These are phyloP conservation scores for Dioscorea alata DNA, from an alignment of 106 monocot genomes.

Conservation along the genomic window DNA sequence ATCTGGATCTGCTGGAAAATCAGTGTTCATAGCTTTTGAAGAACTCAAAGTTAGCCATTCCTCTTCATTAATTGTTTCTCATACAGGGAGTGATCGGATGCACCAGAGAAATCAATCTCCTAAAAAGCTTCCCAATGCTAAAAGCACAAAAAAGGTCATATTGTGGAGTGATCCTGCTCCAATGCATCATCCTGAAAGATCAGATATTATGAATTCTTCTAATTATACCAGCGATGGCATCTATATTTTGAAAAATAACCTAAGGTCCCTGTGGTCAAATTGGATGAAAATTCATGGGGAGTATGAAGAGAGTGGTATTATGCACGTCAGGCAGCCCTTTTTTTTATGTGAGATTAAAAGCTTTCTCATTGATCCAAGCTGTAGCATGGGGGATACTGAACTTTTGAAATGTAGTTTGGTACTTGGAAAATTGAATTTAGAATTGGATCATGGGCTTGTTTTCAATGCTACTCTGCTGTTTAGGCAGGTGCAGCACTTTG, in stretches of 20 bases:
- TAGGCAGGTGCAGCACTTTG: conserved; percentile 22
- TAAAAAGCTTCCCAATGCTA: conserved; percentile 1
- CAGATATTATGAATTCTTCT: conserved; percentile 8
- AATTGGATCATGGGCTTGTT: conserved; percentile 42
- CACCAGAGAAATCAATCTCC: conserved; percentile 14
- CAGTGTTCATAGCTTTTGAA: conserved; percentile 33
- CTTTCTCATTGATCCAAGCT: conserved; percentile 25
- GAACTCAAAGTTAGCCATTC: conserved; percentile 30
- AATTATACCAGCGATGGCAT: neutral
- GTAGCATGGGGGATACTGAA: conserved; percentile 10
- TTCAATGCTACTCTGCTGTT: conserved; percentile 18
- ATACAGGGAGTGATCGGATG: conserved; percentile 2
- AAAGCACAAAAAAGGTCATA: conserved; percentile 23
- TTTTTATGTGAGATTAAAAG: conserved; percentile 45
- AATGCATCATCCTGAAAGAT: conserved; percentile 3
- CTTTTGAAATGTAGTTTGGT: conserved; percentile 33
- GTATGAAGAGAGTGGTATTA: conserved; percentile 21
- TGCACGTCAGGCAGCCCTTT: conserved; percentile 34
- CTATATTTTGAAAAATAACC: conserved; percentile 18
- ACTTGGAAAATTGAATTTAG: conserved; percentile 56
- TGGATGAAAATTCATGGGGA: conserved; percentile 35
- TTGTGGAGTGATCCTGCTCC: conserved; percentile 54
- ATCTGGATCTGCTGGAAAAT: conserved; percentile 12
- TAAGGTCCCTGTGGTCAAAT: conserved; percentile 27
- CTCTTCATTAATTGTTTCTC: conserved; percentile 12